Conservation (phyloP, 257 asterid species). For the Gynochthodes officinalis region DNA sequence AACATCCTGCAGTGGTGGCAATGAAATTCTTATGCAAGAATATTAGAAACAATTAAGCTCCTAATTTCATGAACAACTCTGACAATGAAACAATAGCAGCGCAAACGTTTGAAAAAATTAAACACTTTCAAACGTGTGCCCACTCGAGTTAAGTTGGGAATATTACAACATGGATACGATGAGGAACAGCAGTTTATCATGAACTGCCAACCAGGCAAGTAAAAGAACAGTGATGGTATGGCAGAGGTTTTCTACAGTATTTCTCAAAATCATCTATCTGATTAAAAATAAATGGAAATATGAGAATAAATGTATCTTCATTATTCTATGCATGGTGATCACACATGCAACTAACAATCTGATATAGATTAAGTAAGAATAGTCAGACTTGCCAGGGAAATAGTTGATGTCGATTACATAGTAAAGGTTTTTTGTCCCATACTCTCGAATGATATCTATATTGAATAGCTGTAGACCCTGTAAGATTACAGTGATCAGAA, state of each 20-base stretch:
- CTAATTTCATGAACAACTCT: background rate
- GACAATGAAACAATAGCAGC: background rate
- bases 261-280: background rate
- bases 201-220: background rate
- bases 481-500: background rate
- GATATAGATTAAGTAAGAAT: background rate
- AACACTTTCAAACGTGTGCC: background rate
- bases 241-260: background rate
- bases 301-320: background rate
- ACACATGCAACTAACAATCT: background rate
- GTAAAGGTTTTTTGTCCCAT: constrained; percentile 65
- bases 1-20: too few relatives aligned
- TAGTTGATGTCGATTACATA: constrained; percentile 91
- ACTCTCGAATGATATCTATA: constrained; percentile 88
- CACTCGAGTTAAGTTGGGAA: background rate
- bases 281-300: background rate
- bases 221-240: background rate
- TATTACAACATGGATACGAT: background rate
- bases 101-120: background rate
- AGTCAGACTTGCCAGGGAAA: constrained; percentile 67
- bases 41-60: too few relatives aligned
- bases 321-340: background rate
- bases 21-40: too few relatives aligned
- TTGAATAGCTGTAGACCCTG: constrained; percentile 94
- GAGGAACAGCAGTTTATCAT: background rate